A percentile compares a stretch with the other conserved stretches of the same genome.
These are phyloP conservation scores for Trichoderma orchidacearum DNA, from an alignment of 495 filamentous ascomycete species.

Conservation along the genomic window DNA sequence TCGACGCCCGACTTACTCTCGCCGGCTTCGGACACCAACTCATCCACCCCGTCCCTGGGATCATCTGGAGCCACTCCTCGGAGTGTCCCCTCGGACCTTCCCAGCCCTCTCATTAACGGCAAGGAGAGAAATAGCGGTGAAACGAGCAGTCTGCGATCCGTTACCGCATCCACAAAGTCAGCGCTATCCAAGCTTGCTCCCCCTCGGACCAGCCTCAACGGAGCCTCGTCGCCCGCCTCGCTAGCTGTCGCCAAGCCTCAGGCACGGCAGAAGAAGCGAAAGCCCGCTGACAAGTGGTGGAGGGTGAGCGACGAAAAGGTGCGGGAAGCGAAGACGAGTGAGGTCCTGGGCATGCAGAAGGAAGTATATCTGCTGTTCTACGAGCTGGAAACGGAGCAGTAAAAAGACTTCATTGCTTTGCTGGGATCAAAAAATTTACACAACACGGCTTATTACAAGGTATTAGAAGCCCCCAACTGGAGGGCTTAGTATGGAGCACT, in stretches of 20 bases:
- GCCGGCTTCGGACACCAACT: constrained; percentile 10
- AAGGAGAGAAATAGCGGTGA: constrained; percentile 17
- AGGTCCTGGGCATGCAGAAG: constrained; percentile 85
- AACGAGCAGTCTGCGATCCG: constrained; percentile 25
- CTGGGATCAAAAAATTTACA: too few species aligned
- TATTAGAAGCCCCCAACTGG: too few species aligned
- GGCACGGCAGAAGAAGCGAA: constrained; percentile 34
- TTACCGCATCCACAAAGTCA: constrained; percentile 26
- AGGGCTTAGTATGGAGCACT: too few species aligned
- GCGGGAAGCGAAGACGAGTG: constrained; percentile 80
- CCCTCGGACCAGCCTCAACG: constrained; percentile 4
- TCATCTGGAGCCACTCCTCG: neutral
- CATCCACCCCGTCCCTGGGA: constrained; percentile 12
- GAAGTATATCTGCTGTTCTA: constrained; percentile 97
- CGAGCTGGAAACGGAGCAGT: constrained; percentile 44
- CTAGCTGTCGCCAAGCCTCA: neutral
- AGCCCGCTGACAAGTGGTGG: constrained; percentile 80
- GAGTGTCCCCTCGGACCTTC: constrained; percentile 1
- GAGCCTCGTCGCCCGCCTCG: neutral
- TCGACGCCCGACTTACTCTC: constrained; percentile 25
- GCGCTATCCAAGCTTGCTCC: constrained; percentile 24
- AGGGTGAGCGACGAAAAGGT: constrained; percentile 95
- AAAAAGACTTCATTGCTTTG: too few species aligned
- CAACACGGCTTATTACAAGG: too few species aligned
- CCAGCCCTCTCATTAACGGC: neutral